These are phyloP conservation scores for Tetrapisispora nanseiensis DNA, from an alignment of 805 yeast genomes.

Conservation along the genomic window DNA sequence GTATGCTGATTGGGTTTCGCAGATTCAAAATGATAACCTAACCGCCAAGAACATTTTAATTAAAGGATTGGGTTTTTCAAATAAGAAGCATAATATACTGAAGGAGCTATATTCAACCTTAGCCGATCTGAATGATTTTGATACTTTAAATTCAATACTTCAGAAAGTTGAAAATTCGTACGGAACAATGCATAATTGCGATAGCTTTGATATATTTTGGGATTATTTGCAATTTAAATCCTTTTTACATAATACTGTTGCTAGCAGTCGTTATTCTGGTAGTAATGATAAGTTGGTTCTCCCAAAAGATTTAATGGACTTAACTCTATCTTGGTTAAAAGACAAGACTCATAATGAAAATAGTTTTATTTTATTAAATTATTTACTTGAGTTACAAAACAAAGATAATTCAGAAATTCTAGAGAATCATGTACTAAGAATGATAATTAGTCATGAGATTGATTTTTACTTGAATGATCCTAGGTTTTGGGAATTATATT, in stretches of 20 bases:
- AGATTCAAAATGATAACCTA: slow-evolving; percentile 12
- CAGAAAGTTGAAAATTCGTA: slow-evolving; percentile 8
- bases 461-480: slow-evolving; percentile 15
- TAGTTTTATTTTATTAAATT: slow-evolving; percentile 13
- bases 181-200: slow-evolving; percentile 13
- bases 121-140: slow-evolving; percentile 15
- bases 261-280: slow-evolving; percentile 14
- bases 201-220: slow-evolving; percentile 25
- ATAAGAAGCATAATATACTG: slow-evolving; percentile 17
- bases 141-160: slow-evolving; percentile 10
- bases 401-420: slow-evolving; percentile 15
- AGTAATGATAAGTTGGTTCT: slow-evolving; percentile 2
- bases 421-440: slow-evolving; percentile 17
- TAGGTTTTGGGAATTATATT: slow-evolving; percentile 23
- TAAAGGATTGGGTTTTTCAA: slow-evolving; percentile 14
- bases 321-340: slow-evolving; percentile 15
- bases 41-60: slow-evolving; percentile 20
- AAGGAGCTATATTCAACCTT: slow-evolving; percentile 15
- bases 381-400: slow-evolving; percentile 17
- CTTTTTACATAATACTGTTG: slow-evolving; percentile 10
- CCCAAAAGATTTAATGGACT: slow-evolving; percentile 8
- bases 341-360: slow-evolving; percentile 10
- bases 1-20: slow-evolving; percentile 25
- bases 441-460: slow-evolving; percentile 12
- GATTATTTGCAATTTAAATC: slow-evolving; percentile 23